Evolutionary conservation across 2,329 filamentous ascomycete species (phyloP).

Genomic region (Tolypocladium ovalisporum): DNA sequence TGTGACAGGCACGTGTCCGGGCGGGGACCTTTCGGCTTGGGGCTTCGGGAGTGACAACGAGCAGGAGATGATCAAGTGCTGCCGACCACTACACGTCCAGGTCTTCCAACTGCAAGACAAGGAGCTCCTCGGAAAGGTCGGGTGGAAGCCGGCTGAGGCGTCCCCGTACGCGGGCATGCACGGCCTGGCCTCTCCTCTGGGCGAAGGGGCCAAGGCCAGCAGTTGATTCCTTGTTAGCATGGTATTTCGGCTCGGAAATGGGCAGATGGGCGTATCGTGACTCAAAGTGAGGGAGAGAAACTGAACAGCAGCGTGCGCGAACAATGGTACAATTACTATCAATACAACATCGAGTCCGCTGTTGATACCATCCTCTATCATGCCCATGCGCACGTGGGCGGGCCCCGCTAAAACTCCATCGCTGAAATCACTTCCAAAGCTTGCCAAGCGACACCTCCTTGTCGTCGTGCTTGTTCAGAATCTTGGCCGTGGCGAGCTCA

Average conservation of each 20-base stretch:
- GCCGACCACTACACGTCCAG: slow-evolving; percentile 63
- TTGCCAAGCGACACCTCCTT: slow-evolving; percentile 90
- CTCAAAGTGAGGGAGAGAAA: too few species aligned
- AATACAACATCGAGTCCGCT: background rate
- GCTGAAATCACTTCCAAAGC: slow-evolving; percentile 44
- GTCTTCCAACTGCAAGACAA: slow-evolving; percentile 53
- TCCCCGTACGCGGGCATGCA: slow-evolving; percentile 56
- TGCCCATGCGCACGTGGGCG: background rate
- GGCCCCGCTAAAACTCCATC: background rate
- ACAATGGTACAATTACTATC: background rate
- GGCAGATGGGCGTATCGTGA: too few species aligned
- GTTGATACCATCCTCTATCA: background rate
- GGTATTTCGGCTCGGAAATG: too few species aligned
- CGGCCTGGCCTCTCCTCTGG: slow-evolving; percentile 30
- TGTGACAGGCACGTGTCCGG: slow-evolving; percentile 55
- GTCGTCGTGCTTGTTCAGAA: slow-evolving; percentile 98
- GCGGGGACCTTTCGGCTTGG: slow-evolving; percentile 73
- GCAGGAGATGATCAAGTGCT: slow-evolving; percentile 58
- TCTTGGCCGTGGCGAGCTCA: slow-evolving; percentile 95
- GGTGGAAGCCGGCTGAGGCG: slow-evolving; percentile 51
- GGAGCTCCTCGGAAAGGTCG: slow-evolving; percentile 34
- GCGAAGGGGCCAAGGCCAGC: slow-evolving; percentile 6
- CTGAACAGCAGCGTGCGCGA: background rate
- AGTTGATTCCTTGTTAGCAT: background rate
- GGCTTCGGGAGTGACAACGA: slow-evolving; percentile 61